These are phyloP conservation scores for Ogataea methanolica DNA, from an alignment of 805 yeast species.

Conservation along the genomic window DNA sequence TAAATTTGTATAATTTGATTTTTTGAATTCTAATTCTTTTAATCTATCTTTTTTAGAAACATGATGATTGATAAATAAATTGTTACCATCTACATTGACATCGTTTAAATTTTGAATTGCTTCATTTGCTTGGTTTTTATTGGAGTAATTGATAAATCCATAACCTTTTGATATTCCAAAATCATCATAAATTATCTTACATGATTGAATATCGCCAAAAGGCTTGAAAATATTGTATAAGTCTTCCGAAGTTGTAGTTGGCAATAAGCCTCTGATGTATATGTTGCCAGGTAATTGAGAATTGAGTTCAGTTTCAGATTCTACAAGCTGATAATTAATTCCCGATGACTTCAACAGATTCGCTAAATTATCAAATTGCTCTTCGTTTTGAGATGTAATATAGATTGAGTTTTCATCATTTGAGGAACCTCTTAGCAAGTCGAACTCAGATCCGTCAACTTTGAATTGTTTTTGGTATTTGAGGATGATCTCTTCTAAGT, in stretches of 20 bases:
- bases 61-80: slow-evolving; percentile 56
- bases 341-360: slow-evolving; percentile 8
- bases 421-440: background rate
- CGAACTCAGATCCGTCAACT: background rate
- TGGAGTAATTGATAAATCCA: slow-evolving; percentile 65
- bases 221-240: slow-evolving; percentile 33
- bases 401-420: slow-evolving; percentile 2
- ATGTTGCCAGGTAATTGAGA: slow-evolving; percentile 46
- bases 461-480: background rate
- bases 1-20: slow-evolving; percentile 47
- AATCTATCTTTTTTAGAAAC: slow-evolving; percentile 60
- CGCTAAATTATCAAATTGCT: slow-evolving; percentile 12
- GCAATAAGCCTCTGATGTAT: slow-evolving; percentile 47
- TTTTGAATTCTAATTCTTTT: slow-evolving; percentile 39
- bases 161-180: slow-evolving; percentile 44
- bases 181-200: slow-evolving; percentile 45
- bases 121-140: slow-evolving; percentile 52
- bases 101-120: slow-evolving; percentile 47
- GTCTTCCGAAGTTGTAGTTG: slow-evolving; percentile 34
- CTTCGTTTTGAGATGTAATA: slow-evolving; percentile 13
- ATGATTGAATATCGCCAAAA: slow-evolving; percentile 39
- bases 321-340: slow-evolving; percentile 12
- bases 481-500: background rate
- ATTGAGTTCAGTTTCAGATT: slow-evolving; percentile 14
- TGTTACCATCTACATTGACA: slow-evolving; percentile 24